Evolutionary conservation across 2,329 filamentous ascomycete genomes (phyloP).

Genomic region (Ophiocordyceps camponoti-leonardi): DNA sequence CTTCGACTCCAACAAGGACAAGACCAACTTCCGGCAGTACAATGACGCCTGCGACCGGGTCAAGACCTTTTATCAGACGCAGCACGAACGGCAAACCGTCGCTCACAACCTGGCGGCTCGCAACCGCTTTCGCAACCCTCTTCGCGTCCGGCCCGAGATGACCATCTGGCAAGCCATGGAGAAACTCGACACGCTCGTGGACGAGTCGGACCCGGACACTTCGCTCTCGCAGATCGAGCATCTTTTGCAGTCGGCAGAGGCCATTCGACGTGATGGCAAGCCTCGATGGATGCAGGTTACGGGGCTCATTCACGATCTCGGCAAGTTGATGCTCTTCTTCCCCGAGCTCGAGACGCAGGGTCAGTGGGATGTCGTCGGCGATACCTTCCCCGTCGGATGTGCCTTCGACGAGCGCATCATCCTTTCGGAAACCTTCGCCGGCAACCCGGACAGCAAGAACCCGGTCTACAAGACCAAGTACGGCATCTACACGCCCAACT

Average conservation of each 20-base stretch:
- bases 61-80: constrained; percentile 69
- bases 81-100: constrained; percentile 56
- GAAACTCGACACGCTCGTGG: constrained; percentile 79
- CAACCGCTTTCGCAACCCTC: constrained; percentile 36
- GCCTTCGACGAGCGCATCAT: constrained; percentile 62
- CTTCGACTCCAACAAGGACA: constrained; percentile 63
- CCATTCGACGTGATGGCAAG: constrained; percentile 71
- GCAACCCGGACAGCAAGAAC: constrained; percentile 59
- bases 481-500: constrained; percentile 66
- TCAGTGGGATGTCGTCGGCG: constrained; percentile 87
- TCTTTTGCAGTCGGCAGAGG: constrained; percentile 74
- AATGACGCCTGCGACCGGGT: constrained; percentile 69
- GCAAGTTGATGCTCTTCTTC: constrained; percentile 67
- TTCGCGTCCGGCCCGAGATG: constrained; percentile 50
- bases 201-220: constrained; percentile 84
- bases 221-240: constrained; percentile 79
- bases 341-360: constrained; percentile 47
- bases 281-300: constrained; percentile 69
- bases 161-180: constrained; percentile 84
- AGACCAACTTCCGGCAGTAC: constrained; percentile 67
- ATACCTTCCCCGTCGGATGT: constrained; percentile 68
- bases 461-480: constrained; percentile 57
- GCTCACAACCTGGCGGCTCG: constrained; percentile 75
- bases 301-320: constrained; percentile 62
- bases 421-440: constrained; percentile 59